Base-by-base conservation (phyloP, 1,139 yeast species). In the Kodamaea ohmeri region DNA sequence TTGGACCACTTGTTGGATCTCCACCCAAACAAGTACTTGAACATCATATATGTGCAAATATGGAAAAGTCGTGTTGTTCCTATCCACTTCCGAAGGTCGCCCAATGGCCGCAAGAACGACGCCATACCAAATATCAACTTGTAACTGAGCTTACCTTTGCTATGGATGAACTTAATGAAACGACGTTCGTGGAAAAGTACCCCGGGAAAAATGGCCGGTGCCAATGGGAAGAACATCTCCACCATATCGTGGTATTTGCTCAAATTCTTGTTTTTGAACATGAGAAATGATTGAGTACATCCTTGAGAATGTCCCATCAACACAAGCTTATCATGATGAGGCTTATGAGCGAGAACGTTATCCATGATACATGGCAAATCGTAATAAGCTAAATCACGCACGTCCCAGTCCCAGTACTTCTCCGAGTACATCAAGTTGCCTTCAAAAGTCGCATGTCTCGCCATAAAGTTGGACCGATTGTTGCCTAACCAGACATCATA, bases 401-500 rank as follows among this genome's bases (percentile, higher is more conserved):
- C 75, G 51, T 87, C 90, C 98, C 98, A 92, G 48, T 85, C 78
- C 95, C 94, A 83, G 43, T 61, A 70, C 39, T 55, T 64, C 62
- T 77, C 61, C 64, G 62, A 42, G 69, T 76, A 63, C 78, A 77
- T 49, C 52, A 65, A 43, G 62, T 65, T 42, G 45, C 69, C 62
- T 60, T 66, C 42, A 46, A 51, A 47, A n/a, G 41, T 51, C 1
- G 61, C 53, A 57, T 86, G 94, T 38, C 71, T 65, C 0, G 95
- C 87, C 28, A 73, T 67, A 56, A 89, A 87, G 24, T 96, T 94
- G 45, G 95, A 80, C 42, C 98, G 65, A 56, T 90, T 90, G 55
- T 90, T 89, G 1, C 97, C 97, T 39, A 92, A 60, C 97, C 97
- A 92, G 1, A 92, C 92, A 50, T 92, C 97, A 55, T 73, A 88